Percentiles rank a stretch among this genome's conserved stretches.
Conservation (phyloP, 2,329 filamentous ascomycete genomes). For the Fusarium aywerte region DNA sequence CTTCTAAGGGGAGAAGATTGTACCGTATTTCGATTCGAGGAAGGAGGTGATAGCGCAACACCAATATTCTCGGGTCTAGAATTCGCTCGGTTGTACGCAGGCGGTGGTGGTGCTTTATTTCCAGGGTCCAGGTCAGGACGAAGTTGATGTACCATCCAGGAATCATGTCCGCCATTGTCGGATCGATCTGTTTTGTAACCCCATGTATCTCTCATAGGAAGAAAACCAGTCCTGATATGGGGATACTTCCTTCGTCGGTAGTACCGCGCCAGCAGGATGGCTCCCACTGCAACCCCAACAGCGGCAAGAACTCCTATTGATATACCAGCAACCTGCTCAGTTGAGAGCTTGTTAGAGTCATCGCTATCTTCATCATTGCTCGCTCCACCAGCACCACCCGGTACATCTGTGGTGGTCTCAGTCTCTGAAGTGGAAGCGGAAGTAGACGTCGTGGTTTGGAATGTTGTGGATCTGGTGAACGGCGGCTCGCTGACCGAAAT, state of each 20-base stretch:
- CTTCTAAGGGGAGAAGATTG: slow-evolving; percentile 47
- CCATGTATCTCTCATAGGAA: slow-evolving; percentile 53
- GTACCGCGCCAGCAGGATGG: slow-evolving; percentile 58
- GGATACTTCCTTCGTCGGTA: slow-evolving; percentile 55
- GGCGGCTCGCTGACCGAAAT: slow-evolving; percentile 30
- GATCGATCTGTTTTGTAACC: slow-evolving; percentile 48
- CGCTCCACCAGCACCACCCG: slow-evolving; percentile 21
- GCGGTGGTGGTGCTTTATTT: slow-evolving; percentile 35
- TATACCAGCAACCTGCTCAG: slow-evolving; percentile 67
- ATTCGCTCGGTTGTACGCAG: slow-evolving; percentile 46
- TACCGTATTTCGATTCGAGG: slow-evolving; percentile 38
- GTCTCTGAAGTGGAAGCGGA: slow-evolving; percentile 29
- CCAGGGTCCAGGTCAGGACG: slow-evolving; percentile 37
- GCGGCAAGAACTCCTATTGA: slow-evolving; percentile 64
- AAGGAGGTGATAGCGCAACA: slow-evolving; percentile 55
- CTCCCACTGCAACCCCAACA: slow-evolving; percentile 58
- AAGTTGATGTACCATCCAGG: slow-evolving; percentile 46
- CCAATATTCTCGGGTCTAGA: slow-evolving; percentile 56
- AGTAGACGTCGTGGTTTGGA: slow-evolving; percentile 18
- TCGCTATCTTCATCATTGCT: slow-evolving; percentile 27
- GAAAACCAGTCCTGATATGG: slow-evolving; percentile 53
- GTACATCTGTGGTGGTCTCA: slow-evolving; percentile 26
- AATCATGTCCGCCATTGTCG: slow-evolving; percentile 37
- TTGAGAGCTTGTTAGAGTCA: slow-evolving; percentile 44
- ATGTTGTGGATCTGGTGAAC: slow-evolving; percentile 6